phyloP scores from a whole-genome alignment of 257 asterid species.

The Plantago major region DNA sequence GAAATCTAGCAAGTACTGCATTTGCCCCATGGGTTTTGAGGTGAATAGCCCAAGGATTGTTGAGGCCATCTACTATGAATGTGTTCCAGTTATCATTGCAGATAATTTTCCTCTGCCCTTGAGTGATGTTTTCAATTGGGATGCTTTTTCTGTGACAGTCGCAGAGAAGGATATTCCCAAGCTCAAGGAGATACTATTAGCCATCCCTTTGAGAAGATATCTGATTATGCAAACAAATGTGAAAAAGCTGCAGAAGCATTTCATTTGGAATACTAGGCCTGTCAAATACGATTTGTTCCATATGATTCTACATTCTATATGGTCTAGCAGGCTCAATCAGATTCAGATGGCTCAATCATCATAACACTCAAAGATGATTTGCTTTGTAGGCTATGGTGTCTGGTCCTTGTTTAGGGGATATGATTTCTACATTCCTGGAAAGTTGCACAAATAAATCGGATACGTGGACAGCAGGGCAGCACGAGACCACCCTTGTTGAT shows the following conservation, averaged over 20 bases:
- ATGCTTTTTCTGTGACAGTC: constrained; percentile 56
- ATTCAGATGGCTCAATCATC: constrained; percentile 29
- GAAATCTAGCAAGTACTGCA: constrained; percentile 92
- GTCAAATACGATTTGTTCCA: constrained; percentile 76
- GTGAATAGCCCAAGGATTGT: constrained; percentile 93
- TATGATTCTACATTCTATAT: constrained; percentile 82
- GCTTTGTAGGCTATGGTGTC: neutral
- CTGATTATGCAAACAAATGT: constrained; percentile 61
- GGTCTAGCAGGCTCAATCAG: constrained; percentile 76
- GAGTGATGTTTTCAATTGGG: constrained; percentile 64
- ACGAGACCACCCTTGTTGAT: too few species aligned
- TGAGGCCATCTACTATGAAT: constrained; percentile 78
- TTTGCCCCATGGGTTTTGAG: constrained; percentile 92
- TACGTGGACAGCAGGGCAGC: too few species aligned
- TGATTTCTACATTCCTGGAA: too few species aligned
- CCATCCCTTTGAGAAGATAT: constrained; percentile 59
- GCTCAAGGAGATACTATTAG: constrained; percentile 61
- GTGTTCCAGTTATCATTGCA: constrained; percentile 86
- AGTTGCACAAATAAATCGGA: too few species aligned
- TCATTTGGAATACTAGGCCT: constrained; percentile 67
- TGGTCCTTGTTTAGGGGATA: too few species aligned
- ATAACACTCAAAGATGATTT: constrained; percentile 2
- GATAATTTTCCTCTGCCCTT: constrained; percentile 68
- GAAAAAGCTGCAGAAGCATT: constrained; percentile 80
- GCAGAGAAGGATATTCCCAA: constrained; percentile 78